Conservation (phyloP, 305 asterid genomes). For the Ilex paraguariensis region DNA sequence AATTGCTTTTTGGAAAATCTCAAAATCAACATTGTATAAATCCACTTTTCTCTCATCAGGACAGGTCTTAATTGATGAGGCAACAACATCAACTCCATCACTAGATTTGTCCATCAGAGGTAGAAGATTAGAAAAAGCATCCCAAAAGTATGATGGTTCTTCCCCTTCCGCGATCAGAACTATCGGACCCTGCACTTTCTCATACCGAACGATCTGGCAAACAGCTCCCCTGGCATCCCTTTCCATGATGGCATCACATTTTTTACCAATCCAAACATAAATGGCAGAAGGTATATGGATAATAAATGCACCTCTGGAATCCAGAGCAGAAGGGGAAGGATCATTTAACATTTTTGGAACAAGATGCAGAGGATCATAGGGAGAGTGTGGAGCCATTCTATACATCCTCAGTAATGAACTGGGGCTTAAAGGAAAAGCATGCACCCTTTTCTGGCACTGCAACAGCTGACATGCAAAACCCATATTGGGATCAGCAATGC, state of each 20-base stretch:
- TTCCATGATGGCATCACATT: constrained; percentile 38
- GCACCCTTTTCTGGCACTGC: constrained; percentile 49
- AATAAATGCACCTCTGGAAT: constrained; percentile 49
- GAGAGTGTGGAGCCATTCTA: constrained; percentile 46
- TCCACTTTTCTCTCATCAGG: constrained; percentile 46
- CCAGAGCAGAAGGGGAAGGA: constrained; percentile 40
- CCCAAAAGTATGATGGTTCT: constrained; percentile 44
- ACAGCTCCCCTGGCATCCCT: constrained; percentile 48
- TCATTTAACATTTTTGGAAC: constrained; percentile 44
- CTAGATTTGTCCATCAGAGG: constrained; percentile 40
- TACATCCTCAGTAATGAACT: constrained; percentile 39
- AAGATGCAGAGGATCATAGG: constrained; percentile 49
- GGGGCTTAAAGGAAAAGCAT: constrained; percentile 47
- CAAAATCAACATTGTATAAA: constrained; percentile 71
- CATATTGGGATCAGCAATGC: constrained; percentile 53
- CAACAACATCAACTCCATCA: constrained; percentile 20
- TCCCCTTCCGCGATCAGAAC: constrained; percentile 33
- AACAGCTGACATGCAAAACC: constrained; percentile 49
- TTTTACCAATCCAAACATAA: constrained; percentile 45
- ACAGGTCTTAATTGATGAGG: constrained; percentile 19
- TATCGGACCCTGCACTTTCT: constrained; percentile 41
- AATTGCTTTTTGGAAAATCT: constrained; percentile 67
- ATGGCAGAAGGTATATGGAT: constrained; percentile 38
- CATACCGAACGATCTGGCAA: constrained; percentile 48
- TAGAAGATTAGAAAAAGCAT: constrained; percentile 39